Percentiles rank a stretch among this genome's conserved stretches.
Conservation (phyloP, 768 basidiomycete species). For the Mycena latifolia region DNA sequence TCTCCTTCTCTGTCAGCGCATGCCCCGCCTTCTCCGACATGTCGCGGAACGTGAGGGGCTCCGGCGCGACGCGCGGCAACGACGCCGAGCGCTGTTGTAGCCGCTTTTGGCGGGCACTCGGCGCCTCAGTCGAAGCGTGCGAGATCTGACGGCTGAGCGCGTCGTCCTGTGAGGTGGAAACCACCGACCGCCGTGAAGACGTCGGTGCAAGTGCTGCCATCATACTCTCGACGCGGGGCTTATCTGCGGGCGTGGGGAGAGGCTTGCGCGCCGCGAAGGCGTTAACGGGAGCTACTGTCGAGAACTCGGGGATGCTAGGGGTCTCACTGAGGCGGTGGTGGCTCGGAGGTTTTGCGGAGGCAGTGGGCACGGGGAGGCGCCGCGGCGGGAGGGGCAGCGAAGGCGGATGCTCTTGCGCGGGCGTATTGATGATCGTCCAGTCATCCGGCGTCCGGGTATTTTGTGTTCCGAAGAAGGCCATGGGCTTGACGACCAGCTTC, state of each 20-base stretch:
- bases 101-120: constrained; percentile 29
- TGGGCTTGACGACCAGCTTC: constrained; percentile 21
- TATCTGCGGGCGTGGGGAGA: constrained; percentile 26
- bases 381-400: constrained; percentile 57
- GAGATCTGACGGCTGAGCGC: constrained; percentile 4
- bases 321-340: constrained; percentile 41
- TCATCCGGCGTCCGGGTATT: constrained; percentile 40
- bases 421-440: constrained; percentile 50
- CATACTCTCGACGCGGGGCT: constrained; percentile 15
- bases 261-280: constrained; percentile 48
- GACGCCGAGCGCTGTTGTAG: constrained; percentile 29
- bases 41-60: constrained; percentile 62
- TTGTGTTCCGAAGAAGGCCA: constrained; percentile 24
- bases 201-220: constrained; percentile 36
- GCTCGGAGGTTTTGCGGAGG: constrained; percentile 8
- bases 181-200: constrained; percentile 48
- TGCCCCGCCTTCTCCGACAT: constrained; percentile 50
- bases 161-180: constrained; percentile 37
- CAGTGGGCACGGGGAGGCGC: constrained; percentile 33
- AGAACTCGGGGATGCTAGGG: constrained; percentile 65
- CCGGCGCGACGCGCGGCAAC: constrained; percentile 39
- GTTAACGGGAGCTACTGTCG: constrained; percentile 59
- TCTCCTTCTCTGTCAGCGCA: constrained; percentile 74
- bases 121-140: neutral
- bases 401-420: constrained; percentile 46